phyloP scores from a whole-genome alignment of 768 basidiomycete species.

The Dacryopinax primogenitus region DNA sequence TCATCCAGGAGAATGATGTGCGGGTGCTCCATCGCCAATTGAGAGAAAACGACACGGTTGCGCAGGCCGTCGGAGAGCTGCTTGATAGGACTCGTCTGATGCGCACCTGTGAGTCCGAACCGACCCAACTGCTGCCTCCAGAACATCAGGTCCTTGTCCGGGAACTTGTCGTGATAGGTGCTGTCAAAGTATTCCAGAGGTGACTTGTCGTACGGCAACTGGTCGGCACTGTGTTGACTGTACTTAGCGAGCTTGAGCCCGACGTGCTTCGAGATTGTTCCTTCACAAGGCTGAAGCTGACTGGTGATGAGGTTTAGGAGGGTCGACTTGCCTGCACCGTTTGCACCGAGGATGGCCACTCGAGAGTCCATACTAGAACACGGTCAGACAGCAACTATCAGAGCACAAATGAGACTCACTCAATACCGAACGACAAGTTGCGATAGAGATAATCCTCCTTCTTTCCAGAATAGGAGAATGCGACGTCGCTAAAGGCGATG shows the following conservation, averaged over 20 bases:
- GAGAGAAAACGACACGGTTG: slow-evolving; percentile 94
- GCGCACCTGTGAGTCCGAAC: slow-evolving; percentile 86
- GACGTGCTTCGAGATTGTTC: slow-evolving; percentile 80
- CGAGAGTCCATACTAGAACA: slow-evolving; percentile 73
- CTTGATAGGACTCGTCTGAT: slow-evolving; percentile 87
- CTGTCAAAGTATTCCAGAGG: slow-evolving; percentile 90
- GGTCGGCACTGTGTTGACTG: slow-evolving; percentile 96
- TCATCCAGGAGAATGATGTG: slow-evolving; percentile 88
- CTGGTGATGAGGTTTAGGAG: slow-evolving; percentile 83
- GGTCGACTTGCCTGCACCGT: slow-evolving; percentile 90
- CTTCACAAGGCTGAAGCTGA: slow-evolving; percentile 61
- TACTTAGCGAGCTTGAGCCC: slow-evolving; percentile 93
- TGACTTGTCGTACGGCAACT: slow-evolving; percentile 81
- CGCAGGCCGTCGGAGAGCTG: slow-evolving; percentile 92
- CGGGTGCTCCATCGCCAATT: slow-evolving; percentile 94
- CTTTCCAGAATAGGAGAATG: slow-evolving; percentile 89
- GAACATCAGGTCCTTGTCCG: slow-evolving; percentile 80
- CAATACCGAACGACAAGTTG: slow-evolving; percentile 90
- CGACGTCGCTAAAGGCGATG: slow-evolving; percentile 88
- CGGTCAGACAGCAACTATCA: neutral
- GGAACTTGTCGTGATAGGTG: slow-evolving; percentile 68
- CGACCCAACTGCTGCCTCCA: slow-evolving; percentile 93
- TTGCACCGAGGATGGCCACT: slow-evolving; percentile 90
- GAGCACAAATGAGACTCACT: slow-evolving; percentile 39
- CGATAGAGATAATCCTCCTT: slow-evolving; percentile 78